Base-by-base conservation (phyloP, 2,329 filamentous ascomycete species). In the Paracamarosporium sp. region DNA sequence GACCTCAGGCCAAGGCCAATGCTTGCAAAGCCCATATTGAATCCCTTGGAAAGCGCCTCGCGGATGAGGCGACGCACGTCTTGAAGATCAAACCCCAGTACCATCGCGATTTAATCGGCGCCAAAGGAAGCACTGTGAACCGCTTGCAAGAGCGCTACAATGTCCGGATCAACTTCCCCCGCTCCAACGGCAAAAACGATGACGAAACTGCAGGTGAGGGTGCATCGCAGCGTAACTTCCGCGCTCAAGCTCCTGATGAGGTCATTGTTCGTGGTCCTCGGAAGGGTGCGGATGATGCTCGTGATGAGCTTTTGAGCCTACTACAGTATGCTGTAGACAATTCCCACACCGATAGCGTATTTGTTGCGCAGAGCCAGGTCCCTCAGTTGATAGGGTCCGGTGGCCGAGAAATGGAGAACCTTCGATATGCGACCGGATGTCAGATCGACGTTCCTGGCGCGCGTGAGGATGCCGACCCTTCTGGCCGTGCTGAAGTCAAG, bases 141-240 rank as follows among this genome's bases (percentile, higher is more conserved):
- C 90, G 91, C 65, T 86, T 99, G 24, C 93, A 99, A 79, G 92
- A 89, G 55, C 90, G 93, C 45, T 97, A 99, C 83, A 90, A 90
- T 73, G 95, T 99, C 40, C 88, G 93, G 62, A 95, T 99, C 68
- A 94, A 97, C 80, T 99, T 99, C 83, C 95, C 95, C 38, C 91
- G 93, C 73, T 81, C 84, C 47, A 79, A 76, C 51, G 76, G 74
- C 48, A 76, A 85, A 58, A 91, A 95, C 58, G 92, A 96, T 55
- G 85, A 85, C 61, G 93, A 94, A 66, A 88, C 85, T 35, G 83
- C 84, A n/a, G 63, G 66, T 5, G 73, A 71, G 22, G 90, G 88
- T 62, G 90, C 94, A 57, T 77, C 80, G 50, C 81, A 83, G 57
- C 88, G 87, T 74, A 82, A 83, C 46, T 85, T 87, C 62, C 85